phyloP scores from a whole-genome alignment of 768 basidiomycete genomes.

The Russula olivacea region DNA sequence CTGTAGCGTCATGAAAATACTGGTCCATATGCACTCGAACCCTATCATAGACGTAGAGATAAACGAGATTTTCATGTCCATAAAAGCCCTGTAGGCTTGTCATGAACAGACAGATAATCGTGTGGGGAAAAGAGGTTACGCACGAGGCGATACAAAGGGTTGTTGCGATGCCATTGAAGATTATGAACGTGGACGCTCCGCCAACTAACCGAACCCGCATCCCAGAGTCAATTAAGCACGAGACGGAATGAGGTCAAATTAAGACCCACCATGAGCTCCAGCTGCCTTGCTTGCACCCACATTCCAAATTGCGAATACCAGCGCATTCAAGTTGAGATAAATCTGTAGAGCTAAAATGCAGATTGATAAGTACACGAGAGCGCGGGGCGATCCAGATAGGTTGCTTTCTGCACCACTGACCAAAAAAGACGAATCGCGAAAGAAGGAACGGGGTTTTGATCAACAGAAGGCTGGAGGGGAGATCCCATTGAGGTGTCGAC shows the following conservation, averaged over 20 bases:
- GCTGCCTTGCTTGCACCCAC: conserved; percentile 15
- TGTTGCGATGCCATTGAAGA: conserved; percentile 4
- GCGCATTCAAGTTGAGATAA: conserved; percentile 30
- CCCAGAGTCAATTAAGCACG: background rate
- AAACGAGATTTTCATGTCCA: conserved; percentile 36
- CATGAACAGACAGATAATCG: conserved; percentile 45
- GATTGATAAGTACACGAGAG: background rate
- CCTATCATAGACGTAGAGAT: conserved; percentile 39
- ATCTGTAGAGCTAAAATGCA: conserved; percentile 36
- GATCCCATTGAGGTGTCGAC: conserved; percentile 1
- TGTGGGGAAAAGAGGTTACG: conserved; percentile 23
- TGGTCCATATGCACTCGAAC: conserved; percentile 55
- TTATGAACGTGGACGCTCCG: conserved; percentile 4
- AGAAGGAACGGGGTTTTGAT: conserved; percentile 53
- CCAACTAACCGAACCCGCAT: background rate
- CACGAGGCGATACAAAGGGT: conserved; percentile 41
- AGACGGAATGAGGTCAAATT: background rate
- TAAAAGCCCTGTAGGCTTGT: conserved; percentile 27
- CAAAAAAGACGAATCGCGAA: conserved; percentile 49
- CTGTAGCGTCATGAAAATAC: conserved; percentile 43
- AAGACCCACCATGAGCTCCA: conserved; percentile 8
- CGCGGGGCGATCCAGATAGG: background rate
- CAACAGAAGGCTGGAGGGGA: background rate
- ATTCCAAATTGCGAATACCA: conserved; percentile 23
- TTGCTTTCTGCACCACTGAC: conserved; percentile 36